A percentile compares a stretch with the other conserved stretches of the same genome.
These are phyloP conservation scores for Thamnidium elegans DNA, from an alignment of 192 early-diverging fungal genomes.

Conservation along the genomic window DNA sequence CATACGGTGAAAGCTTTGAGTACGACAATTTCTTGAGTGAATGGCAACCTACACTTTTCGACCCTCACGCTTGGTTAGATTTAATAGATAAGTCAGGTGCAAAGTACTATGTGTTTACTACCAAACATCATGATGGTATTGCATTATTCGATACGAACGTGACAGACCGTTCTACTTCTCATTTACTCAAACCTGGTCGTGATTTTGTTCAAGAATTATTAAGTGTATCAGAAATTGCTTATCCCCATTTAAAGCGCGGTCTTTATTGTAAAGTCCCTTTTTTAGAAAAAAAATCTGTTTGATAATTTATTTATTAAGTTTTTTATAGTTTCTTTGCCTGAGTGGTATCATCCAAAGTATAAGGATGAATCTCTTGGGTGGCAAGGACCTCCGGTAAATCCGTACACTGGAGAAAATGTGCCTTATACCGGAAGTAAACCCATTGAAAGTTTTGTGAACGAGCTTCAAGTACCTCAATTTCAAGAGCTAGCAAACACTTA, in stretches of 20 bases:
- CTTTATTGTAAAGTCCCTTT: conserved; percentile 19
- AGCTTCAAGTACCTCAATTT: too few species aligned
- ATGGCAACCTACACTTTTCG: conserved; percentile 15
- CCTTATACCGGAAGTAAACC: too few species aligned
- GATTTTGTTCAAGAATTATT: conserved; percentile 29
- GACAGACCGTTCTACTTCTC: conserved; percentile 18
- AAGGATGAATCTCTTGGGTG: too few species aligned
- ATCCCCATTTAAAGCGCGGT: conserved; percentile 23
- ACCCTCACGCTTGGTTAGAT: conserved; percentile 23
- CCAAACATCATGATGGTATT: conserved; percentile 33
- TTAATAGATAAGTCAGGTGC: conserved; percentile 17
- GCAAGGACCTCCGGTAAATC: too few species aligned
- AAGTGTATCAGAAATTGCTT: conserved; percentile 5
- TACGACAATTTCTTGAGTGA: conserved; percentile 22
- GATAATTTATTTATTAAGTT: too few species aligned
- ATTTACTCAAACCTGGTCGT: conserved; percentile 7
- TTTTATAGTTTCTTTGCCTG: too few species aligned
- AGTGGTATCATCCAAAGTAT: too few species aligned
- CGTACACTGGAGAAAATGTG: too few species aligned
- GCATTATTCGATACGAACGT: conserved; percentile 29
- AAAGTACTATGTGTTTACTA: conserved; percentile 28
- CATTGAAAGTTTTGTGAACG: too few species aligned
- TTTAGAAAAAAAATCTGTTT: too few species aligned
- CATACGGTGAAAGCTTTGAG: conserved; percentile 1
- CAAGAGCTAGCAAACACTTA: too few species aligned